phyloP scores from a whole-genome alignment of 768 basidiomycete species.

The Pleurotus salmoneostramineus region DNA sequence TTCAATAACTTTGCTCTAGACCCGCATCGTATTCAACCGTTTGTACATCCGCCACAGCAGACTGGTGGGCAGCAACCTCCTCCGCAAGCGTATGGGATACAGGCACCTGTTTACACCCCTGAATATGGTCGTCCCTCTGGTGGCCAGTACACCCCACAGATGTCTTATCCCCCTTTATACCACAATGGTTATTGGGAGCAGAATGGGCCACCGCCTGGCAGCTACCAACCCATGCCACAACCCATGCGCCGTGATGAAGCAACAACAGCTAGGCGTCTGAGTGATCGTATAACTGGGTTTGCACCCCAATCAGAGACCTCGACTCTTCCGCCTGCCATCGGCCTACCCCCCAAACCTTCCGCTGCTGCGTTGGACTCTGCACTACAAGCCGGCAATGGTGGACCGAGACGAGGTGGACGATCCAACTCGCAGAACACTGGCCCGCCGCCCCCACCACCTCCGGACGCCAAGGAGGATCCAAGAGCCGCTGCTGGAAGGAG shows the following conservation, averaged over 20 bases:
- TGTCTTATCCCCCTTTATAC: conserved; percentile 39
- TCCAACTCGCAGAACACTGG: conserved; percentile 39
- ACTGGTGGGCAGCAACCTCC: conserved; percentile 69
- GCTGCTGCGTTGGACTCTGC: conserved; percentile 49
- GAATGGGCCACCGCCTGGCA: conserved; percentile 35
- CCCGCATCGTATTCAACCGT: conserved; percentile 87
- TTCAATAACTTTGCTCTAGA: conserved; percentile 97
- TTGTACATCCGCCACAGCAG: conserved; percentile 70
- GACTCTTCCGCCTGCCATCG: conserved; percentile 59
- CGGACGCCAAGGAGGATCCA: conserved; percentile 90
- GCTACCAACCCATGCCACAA: conserved; percentile 31
- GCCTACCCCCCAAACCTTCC: conserved; percentile 76
- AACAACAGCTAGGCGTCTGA: conserved; percentile 59
- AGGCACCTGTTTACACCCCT: conserved; percentile 43
- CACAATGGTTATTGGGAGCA: conserved; percentile 40
- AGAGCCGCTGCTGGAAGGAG: conserved; percentile 84
- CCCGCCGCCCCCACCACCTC: conserved; percentile 74
- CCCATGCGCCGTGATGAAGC: conserved; percentile 56
- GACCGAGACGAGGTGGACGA: conserved; percentile 30
- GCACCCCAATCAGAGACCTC: conserved; percentile 40
- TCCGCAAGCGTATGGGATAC: conserved; percentile 83
- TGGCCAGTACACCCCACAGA: conserved; percentile 22
- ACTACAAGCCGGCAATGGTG: conserved; percentile 43
- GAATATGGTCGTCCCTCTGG: conserved; percentile 30
- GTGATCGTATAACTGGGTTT: conserved; percentile 79